These are phyloP conservation scores for Phytophthora megakarya DNA, from an alignment of 352 stramenopile genomes.

Conservation along the genomic window DNA sequence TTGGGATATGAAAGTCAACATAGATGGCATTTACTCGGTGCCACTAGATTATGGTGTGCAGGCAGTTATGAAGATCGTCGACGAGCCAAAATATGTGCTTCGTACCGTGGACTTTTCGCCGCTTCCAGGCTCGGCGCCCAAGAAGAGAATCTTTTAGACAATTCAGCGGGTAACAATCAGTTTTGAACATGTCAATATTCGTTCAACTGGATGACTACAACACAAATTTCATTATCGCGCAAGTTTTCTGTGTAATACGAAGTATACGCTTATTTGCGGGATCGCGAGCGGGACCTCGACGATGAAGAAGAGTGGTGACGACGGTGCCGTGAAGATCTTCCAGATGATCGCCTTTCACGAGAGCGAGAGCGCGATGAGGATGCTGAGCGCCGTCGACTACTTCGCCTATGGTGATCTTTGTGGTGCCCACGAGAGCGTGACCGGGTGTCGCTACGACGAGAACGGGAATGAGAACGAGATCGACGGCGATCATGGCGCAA, in stretches of 20 bases:
- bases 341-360: slow-evolving; percentile 22
- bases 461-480: slow-evolving; percentile 25
- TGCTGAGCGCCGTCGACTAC: slow-evolving; percentile 30
- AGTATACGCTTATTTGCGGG: slow-evolving; percentile 6
- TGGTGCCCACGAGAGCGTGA: slow-evolving; percentile 23
- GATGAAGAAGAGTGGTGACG: slow-evolving; percentile 31
- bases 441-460: slow-evolving; percentile 30
- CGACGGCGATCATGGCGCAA: slow-evolving; percentile 15
- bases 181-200: slow-evolving; percentile 38
- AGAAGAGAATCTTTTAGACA: slow-evolving; percentile 45
- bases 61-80: slow-evolving; percentile 89
- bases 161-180: slow-evolving; percentile 17
- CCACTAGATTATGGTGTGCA: slow-evolving; percentile 90
- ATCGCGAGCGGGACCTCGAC: slow-evolving; percentile 44
- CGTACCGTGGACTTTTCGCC: slow-evolving; percentile 80
- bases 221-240: not conserved
- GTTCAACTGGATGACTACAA: slow-evolving; percentile 5
- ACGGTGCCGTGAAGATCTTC: slow-evolving; percentile 20
- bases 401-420: slow-evolving; percentile 20
- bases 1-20: slow-evolving; percentile 91
- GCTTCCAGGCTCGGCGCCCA: slow-evolving; percentile 25
- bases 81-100: slow-evolving; percentile 87
- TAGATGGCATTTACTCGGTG: slow-evolving; percentile 88
- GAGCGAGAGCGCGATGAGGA: slow-evolving; percentile 47
- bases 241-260: not conserved